Conservation (phyloP, 768 basidiomycete genomes). For the Rhizopogon vinicolor region DNA sequence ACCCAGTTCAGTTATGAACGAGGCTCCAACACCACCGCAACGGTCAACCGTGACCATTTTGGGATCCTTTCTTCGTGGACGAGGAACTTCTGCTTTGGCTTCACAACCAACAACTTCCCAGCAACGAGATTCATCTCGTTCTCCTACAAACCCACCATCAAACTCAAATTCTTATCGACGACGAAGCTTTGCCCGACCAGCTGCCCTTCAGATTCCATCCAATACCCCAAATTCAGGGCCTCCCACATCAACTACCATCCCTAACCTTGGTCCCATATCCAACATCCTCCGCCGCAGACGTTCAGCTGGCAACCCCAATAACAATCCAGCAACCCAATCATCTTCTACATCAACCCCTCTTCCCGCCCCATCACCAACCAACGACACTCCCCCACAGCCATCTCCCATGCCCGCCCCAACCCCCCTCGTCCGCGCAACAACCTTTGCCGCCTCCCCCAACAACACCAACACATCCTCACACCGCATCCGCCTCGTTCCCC, state of each 20-base stretch:
- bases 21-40: slow-evolving; percentile 22
- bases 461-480: slow-evolving; percentile 34
- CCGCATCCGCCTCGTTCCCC: slow-evolving; percentile 91
- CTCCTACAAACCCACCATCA: slow-evolving; percentile 35
- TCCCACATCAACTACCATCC: slow-evolving; percentile 20
- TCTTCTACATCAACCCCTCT: too few species aligned
- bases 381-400: slow-evolving; percentile 1
- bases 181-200: slow-evolving; percentile 33
- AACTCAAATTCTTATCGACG: slow-evolving; percentile 29
- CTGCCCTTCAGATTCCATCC: slow-evolving; percentile 29
- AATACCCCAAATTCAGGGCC: slow-evolving; percentile 25
- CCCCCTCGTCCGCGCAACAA: background rate
- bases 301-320: slow-evolving; percentile 51
- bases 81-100: slow-evolving; percentile 57
- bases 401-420: slow-evolving; percentile 15
- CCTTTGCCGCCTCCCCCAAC: slow-evolving; percentile 12
- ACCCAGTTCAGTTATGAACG: slow-evolving; percentile 1
- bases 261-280: slow-evolving; percentile 37
- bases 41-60: slow-evolving; percentile 56
- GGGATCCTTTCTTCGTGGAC: slow-evolving; percentile 64
- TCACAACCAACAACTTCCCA: slow-evolving; percentile 28
- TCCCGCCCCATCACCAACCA: slow-evolving; percentile 7
- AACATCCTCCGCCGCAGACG: slow-evolving; percentile 66
- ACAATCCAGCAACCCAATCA: background rate
- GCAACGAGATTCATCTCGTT: slow-evolving; percentile 40